Conservation (phyloP, 305 asterid species). For the Fraxinus dipetala region DNA sequence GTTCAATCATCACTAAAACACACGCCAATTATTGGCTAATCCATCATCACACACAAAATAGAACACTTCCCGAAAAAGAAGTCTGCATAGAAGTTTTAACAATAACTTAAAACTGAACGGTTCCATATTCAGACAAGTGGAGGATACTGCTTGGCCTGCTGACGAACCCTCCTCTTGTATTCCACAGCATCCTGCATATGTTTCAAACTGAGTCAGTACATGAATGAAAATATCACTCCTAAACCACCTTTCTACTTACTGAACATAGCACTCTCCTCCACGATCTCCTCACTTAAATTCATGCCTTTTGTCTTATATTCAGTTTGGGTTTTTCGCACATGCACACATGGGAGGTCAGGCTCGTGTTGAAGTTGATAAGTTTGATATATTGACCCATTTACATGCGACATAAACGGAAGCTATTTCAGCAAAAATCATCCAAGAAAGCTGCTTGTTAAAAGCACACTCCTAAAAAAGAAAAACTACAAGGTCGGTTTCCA, state of each 20-base stretch:
- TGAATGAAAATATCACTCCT: neutral
- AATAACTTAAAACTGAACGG: conserved; percentile 8
- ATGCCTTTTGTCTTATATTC: neutral
- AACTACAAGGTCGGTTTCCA: neutral
- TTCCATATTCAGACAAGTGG: conserved; percentile 34
- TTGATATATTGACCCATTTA: neutral
- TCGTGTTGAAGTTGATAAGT: neutral
- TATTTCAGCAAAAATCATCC: neutral
- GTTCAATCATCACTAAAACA: conserved; percentile 13
- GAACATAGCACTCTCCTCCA: neutral
- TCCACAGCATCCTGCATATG: conserved; percentile 54
- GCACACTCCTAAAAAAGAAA: neutral
- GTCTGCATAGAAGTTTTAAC: conserved; percentile 7
- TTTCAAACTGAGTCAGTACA: neutral
- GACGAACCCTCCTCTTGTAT: conserved; percentile 59
- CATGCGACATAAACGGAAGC: neutral
- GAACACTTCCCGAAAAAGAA: conserved; percentile 5
- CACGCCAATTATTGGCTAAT: neutral
- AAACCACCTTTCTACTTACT: neutral
- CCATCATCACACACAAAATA: conserved; percentile 6
- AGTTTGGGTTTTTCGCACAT: neutral
- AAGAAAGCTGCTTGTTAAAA: neutral
- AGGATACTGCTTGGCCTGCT: conserved; percentile 66
- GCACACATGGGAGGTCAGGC: neutral
- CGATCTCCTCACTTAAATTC: neutral